A percentile compares a stretch with the other conserved stretches of the same genome.
phyloP scores from a whole-genome alignment of 1,284 basidiomycete species.

The Austroboletus olivaceoglutinosus region DNA sequence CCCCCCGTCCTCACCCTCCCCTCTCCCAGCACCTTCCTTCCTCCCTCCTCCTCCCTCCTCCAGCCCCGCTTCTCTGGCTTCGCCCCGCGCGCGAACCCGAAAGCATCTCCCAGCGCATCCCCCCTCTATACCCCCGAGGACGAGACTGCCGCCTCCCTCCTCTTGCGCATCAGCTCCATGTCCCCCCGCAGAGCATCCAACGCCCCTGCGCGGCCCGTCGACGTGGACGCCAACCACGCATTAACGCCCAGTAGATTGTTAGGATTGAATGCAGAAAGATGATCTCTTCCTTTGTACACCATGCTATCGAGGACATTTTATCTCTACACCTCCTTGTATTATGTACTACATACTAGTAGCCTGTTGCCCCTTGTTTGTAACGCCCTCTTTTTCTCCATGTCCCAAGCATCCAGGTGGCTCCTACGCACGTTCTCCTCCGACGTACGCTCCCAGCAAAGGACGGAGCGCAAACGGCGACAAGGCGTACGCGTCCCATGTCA shows the following conservation, averaged over 20 bases:
- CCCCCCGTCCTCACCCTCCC: constrained; percentile 41
- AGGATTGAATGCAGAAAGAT: constrained; percentile 24
- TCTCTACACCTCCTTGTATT: too few relatives aligned
- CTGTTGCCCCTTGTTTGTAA: constrained; percentile 22
- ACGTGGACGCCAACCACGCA: neutral
- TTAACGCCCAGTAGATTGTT: constrained; percentile 36
- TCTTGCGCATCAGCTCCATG: constrained; percentile 56
- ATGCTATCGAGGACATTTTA: too few relatives aligned
- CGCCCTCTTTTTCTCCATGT: constrained; percentile 11
- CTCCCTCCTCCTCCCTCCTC: constrained; percentile 6
- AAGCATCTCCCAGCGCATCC: constrained; percentile 32
- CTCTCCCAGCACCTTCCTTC: constrained; percentile 28
- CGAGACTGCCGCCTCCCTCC: constrained; percentile 62
- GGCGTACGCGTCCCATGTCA: constrained; percentile 38
- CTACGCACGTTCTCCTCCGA: constrained; percentile 8
- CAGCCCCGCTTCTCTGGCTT: constrained; percentile 29
- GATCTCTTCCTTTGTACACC: too few relatives aligned
- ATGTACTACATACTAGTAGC: neutral
- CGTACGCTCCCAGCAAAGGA: too few relatives aligned
- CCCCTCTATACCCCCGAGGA: constrained; percentile 62
- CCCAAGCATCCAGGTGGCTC: neutral
- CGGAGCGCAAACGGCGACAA: constrained; percentile 77
- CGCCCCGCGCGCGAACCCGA: constrained; percentile 10
- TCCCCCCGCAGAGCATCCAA: constrained; percentile 10
- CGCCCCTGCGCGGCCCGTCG: too few relatives aligned